Conservation (phyloP, 106 monocot species). For the Acanthochlamys bracteata region DNA sequence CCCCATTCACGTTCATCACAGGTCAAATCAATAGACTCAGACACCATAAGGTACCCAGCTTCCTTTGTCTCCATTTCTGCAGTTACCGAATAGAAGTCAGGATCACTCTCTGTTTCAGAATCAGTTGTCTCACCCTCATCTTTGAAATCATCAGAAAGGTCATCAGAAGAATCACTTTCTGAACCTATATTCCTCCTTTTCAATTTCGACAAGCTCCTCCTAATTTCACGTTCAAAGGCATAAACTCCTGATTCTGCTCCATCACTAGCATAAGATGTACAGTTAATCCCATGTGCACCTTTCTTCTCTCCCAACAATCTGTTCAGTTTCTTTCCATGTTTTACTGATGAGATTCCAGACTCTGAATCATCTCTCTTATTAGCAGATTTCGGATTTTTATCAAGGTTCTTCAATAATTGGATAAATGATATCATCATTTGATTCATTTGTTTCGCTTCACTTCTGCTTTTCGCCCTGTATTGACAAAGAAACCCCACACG, state of each 20-base stretch:
- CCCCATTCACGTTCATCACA: constrained; percentile 95
- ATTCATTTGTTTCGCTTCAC: constrained; percentile 56
- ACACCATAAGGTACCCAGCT: constrained; percentile 34
- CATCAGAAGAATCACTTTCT: constrained; percentile 86
- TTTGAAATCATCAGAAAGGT: constrained; percentile 55
- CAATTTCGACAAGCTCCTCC: constrained; percentile 70
- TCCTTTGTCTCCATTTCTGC: constrained; percentile 31
- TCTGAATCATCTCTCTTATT: constrained; percentile 42
- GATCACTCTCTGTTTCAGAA: constrained; percentile 89
- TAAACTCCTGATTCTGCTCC: constrained; percentile 26
- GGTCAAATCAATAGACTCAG: constrained; percentile 48
- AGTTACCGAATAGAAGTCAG: constrained; percentile 31
- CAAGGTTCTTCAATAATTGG: constrained; percentile 62
- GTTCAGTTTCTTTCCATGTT: constrained; percentile 48
- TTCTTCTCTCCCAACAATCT: constrained; percentile 43
- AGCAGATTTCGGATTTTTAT: constrained; percentile 40
- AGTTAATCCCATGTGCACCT: constrained; percentile 16
- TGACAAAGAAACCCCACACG: neutral
- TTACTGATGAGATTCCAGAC: constrained; percentile 34
- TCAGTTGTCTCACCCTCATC: constrained; percentile 49
- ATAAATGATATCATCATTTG: constrained; percentile 60
- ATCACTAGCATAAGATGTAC: constrained; percentile 38
- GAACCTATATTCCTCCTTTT: constrained; percentile 58
- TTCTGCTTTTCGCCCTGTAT: constrained; percentile 50
- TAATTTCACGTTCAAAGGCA: constrained; percentile 61